Evolutionary conservation across 352 stramenopile species (phyloP).

Genomic region (Globisporangium sylvaticum): DNA sequence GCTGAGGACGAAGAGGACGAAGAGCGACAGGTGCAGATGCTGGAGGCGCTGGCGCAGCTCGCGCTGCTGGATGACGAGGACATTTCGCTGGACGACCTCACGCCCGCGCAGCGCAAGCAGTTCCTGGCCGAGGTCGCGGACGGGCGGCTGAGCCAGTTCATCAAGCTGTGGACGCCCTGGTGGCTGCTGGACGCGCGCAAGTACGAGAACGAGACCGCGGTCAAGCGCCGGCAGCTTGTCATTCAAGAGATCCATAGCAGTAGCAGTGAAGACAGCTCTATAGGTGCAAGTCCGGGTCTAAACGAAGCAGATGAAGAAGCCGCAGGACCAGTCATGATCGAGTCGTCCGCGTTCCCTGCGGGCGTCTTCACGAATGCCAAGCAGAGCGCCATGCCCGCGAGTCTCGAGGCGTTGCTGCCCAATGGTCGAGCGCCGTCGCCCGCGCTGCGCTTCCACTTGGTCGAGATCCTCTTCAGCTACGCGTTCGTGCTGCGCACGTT

Average conservation of each 20-base stretch:
- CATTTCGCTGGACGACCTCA: conserved; percentile 64
- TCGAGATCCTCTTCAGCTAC: conserved; percentile 73
- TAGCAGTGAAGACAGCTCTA: too few species aligned
- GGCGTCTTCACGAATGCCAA: conserved; percentile 43
- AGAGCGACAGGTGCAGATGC: conserved; percentile 18
- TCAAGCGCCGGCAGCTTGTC: conserved; percentile 37
- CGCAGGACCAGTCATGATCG: conserved; percentile 24
- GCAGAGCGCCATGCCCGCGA: conserved; percentile 30
- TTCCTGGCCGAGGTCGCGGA: conserved; percentile 67
- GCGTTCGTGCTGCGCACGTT: conserved; percentile 62
- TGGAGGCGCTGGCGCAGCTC: conserved; percentile 45
- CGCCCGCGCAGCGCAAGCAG: conserved; percentile 39
- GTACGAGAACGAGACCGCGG: conserved; percentile 54
- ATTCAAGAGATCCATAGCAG: conserved; percentile 33
- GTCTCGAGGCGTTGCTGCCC: conserved; percentile 30
- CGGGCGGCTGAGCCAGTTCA: conserved; percentile 57
- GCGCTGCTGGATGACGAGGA: conserved; percentile 39
- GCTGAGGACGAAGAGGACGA: conserved; percentile 22
- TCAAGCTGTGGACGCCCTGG: conserved; percentile 72
- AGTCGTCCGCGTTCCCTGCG: conserved; percentile 35
- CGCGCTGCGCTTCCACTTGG: conserved; percentile 48
- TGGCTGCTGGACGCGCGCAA: conserved; percentile 40
- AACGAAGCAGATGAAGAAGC: too few species aligned
- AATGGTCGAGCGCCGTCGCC: conserved; percentile 29
- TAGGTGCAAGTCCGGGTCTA: too few species aligned